Evolutionary conservation across 2,329 filamentous ascomycete species (phyloP).

Genomic region (Simplicillium sp.): DNA sequence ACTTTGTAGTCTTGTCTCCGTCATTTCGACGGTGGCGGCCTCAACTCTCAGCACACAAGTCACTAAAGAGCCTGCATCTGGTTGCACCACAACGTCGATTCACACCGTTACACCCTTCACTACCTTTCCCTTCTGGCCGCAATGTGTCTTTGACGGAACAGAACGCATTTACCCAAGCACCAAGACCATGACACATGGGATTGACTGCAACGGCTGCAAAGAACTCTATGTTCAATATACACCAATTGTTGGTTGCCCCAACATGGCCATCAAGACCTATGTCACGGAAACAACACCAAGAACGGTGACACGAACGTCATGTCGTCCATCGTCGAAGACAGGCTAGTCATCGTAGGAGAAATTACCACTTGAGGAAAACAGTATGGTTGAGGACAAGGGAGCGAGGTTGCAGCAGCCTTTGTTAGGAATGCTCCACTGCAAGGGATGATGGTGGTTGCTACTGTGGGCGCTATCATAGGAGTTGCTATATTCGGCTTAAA

Average conservation of each 20-base stretch:
- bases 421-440: too few relatives aligned
- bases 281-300: slow-evolving; percentile 11
- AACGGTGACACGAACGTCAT: slow-evolving; percentile 18
- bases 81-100: slow-evolving; percentile 16
- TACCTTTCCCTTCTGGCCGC: slow-evolving; percentile 19
- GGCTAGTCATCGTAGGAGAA: too few relatives aligned
- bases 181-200: slow-evolving; percentile 10
- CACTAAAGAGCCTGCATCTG: slow-evolving; percentile 9
- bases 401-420: too few relatives aligned
- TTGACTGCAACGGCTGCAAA: slow-evolving; percentile 23
- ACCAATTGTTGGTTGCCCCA: slow-evolving; percentile 16
- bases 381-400: too few relatives aligned
- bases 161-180: slow-evolving; percentile 17
- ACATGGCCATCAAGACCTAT: slow-evolving; percentile 11
- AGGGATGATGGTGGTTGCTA: too few relatives aligned
- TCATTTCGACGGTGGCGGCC: neutral
- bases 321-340: slow-evolving; percentile 7
- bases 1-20: too few relatives aligned
- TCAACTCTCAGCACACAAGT: neutral
- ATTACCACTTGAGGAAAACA: too few relatives aligned
- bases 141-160: slow-evolving; percentile 13
- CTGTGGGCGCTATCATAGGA: too few relatives aligned
- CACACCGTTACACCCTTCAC: slow-evolving; percentile 12
- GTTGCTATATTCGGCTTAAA: too few relatives aligned
- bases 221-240: slow-evolving; percentile 11